Percentiles rank a stretch among this genome's conserved stretches.
These are phyloP conservation scores for Leccinum uliginosum DNA, from an alignment of 768 basidiomycete species.

Conservation along the genomic window DNA sequence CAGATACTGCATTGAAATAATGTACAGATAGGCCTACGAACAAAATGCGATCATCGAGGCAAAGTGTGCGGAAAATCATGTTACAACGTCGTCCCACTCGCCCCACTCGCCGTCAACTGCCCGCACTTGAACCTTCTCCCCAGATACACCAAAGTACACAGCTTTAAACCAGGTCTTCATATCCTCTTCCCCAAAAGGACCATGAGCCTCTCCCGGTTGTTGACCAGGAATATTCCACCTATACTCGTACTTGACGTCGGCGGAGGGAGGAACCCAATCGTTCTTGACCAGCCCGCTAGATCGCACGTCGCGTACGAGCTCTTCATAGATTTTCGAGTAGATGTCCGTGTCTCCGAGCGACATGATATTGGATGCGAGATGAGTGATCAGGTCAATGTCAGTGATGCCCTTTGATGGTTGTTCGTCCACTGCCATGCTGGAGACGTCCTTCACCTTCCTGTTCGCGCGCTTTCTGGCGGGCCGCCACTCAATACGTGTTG, in stretches of 20 bases:
- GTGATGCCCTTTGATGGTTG: constrained; percentile 31
- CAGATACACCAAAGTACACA: constrained; percentile 71
- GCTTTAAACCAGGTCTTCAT: constrained; percentile 78
- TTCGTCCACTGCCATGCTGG: constrained; percentile 52
- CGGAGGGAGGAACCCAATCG: constrained; percentile 73
- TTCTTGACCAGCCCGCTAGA: constrained; percentile 63
- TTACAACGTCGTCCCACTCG: constrained; percentile 63
- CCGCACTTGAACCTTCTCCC: constrained; percentile 76
- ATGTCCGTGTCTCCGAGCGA: constrained; percentile 81
- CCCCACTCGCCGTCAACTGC: constrained; percentile 68
- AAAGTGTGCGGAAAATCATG: constrained; percentile 26
- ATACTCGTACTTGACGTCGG: constrained; percentile 76
- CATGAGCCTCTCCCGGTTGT: constrained; percentile 56
- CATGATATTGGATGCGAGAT: constrained; percentile 85
- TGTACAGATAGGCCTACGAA: constrained; percentile 14
- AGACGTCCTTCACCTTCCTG: constrained; percentile 29
- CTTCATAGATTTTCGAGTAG: constrained; percentile 83
- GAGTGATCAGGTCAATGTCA: constrained; percentile 76
- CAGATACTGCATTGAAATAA: constrained; percentile 2
- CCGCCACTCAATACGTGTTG: constrained; percentile 1
- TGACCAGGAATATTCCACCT: constrained; percentile 63
- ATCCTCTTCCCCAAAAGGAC: constrained; percentile 78
- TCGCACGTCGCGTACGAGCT: constrained; percentile 73
- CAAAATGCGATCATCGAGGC: not conserved
- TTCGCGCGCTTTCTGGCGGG: constrained; percentile 27